A percentile compares a stretch with the other conserved stretches of the same genome.
phyloP scores from a whole-genome alignment of 352 stramenopile genomes.

The Globisporangium nagaii region DNA sequence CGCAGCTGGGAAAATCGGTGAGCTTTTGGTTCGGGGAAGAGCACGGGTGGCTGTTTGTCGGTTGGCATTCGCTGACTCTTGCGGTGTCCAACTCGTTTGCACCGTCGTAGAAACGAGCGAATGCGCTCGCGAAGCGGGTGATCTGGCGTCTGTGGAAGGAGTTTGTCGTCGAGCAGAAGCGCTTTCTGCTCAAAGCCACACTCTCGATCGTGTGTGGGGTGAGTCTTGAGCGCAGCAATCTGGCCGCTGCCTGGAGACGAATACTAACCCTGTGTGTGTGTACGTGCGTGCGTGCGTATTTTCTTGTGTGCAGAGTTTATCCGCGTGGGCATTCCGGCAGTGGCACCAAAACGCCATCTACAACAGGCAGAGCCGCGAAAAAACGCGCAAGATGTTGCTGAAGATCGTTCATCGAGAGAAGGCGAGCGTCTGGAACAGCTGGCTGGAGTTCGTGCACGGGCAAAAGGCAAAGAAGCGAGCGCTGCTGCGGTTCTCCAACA shows the following conservation, averaged over 20 bases:
- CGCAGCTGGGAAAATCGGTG: constrained; percentile 41
- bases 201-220: constrained; percentile 68
- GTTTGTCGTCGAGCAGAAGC: constrained; percentile 53
- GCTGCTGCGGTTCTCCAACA: constrained; percentile 52
- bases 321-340: constrained; percentile 63
- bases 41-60: not conserved
- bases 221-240: too few species aligned
- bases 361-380: constrained; percentile 34
- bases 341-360: constrained; percentile 41
- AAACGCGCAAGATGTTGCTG: constrained; percentile 35
- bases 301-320: constrained; percentile 38
- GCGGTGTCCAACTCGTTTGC: not conserved
- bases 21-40: not conserved
- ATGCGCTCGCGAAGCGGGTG: constrained; percentile 32
- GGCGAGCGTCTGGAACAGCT: constrained; percentile 48
- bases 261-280: too few species aligned
- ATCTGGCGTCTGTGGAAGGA: constrained; percentile 44
- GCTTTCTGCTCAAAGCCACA: constrained; percentile 62
- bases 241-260: too few species aligned
- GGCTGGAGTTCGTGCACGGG: constrained; percentile 44
- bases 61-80: not conserved
- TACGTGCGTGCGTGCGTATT: too few species aligned
- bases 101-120: constrained; percentile 38
- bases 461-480: constrained; percentile 56
- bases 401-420: constrained; percentile 58